Percentiles rank a stretch among this genome's conserved stretches.
These are phyloP conservation scores for Cicer bijugum DNA, from an alignment of 306 rosid genomes.

Conservation along the genomic window DNA sequence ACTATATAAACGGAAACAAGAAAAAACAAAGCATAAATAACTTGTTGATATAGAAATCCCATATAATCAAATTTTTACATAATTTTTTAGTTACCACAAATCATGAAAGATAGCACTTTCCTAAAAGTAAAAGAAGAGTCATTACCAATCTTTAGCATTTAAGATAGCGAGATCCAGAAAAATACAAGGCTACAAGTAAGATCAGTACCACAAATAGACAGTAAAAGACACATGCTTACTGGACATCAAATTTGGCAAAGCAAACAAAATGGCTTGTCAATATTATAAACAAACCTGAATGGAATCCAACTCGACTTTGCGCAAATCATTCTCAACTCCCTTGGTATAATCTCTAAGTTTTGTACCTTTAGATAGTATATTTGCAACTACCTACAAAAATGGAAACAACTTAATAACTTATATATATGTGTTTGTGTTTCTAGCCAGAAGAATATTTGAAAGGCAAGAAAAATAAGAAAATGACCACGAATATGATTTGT, in stretches of 20 bases:
- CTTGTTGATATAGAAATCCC: neutral
- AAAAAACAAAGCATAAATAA: constrained; percentile 9
- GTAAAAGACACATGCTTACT: neutral
- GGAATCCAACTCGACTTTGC: constrained; percentile 93
- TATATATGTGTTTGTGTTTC: neutral
- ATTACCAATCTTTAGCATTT: neutral
- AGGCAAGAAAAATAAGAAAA: constrained; percentile 18
- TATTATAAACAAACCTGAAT: constrained; percentile 72
- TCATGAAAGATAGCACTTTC: neutral
- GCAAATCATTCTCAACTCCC: constrained; percentile 91
- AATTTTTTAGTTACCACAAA: neutral
- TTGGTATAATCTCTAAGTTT: constrained; percentile 87
- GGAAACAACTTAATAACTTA: constrained; percentile 27
- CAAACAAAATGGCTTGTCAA: constrained; percentile 31
- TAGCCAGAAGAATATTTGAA: neutral
- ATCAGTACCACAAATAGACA: constrained; percentile 10
- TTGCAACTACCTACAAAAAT: constrained; percentile 75
- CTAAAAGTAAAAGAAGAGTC: constrained; percentile 5
- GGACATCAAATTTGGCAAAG: constrained; percentile 26
- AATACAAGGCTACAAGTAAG: neutral
- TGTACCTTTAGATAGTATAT: constrained; percentile 85
- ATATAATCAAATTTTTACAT: constrained; percentile 1
- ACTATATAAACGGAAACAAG: constrained; percentile 1
- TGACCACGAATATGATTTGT: neutral
- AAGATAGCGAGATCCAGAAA: constrained; percentile 3